Percentiles rank a stretch among this genome's conserved stretches.
These are phyloP conservation scores for Beauveria medogensis DNA, from an alignment of 2,329 filamentous ascomycete genomes.

Conservation along the genomic window DNA sequence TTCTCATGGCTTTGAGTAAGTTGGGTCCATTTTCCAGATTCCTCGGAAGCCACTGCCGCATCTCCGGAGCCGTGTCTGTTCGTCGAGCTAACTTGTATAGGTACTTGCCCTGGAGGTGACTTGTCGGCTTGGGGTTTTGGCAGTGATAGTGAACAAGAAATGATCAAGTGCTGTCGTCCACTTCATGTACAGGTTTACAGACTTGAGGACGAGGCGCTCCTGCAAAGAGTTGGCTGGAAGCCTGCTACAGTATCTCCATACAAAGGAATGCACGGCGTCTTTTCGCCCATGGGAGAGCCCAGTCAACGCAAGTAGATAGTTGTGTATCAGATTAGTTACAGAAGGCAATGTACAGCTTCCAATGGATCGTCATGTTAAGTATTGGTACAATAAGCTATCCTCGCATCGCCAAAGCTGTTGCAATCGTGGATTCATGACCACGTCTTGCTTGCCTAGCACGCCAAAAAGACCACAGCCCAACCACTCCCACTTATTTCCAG, in stretches of 20 bases:
- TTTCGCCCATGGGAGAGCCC: slow-evolving; percentile 18
- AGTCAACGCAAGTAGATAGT: neutral
- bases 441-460: neutral
- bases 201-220: slow-evolving; percentile 43
- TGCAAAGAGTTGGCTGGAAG: slow-evolving; percentile 53
- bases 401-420: slow-evolving; percentile 7
- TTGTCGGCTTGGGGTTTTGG: slow-evolving; percentile 77
- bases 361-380: slow-evolving; percentile 10
- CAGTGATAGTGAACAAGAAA: slow-evolving; percentile 56
- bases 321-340: neutral
- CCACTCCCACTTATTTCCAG: slow-evolving; percentile 38
- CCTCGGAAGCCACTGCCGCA: neutral
- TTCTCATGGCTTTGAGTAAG: slow-evolving; percentile 52
- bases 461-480: slow-evolving; percentile 9
- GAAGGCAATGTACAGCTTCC: neutral
- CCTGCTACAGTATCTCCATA: slow-evolving; percentile 53
- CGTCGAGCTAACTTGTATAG: slow-evolving; percentile 26
- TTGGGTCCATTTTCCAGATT: neutral
- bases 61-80: slow-evolving; percentile 20
- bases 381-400: slow-evolving; percentile 12
- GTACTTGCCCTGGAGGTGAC: slow-evolving; percentile 73
- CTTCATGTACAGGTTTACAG: slow-evolving; percentile 67
- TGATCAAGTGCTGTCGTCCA: slow-evolving; percentile 63
- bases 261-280: slow-evolving; percentile 56
- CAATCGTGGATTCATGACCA: neutral